Percentiles rank a stretch among this genome's conserved stretches.
phyloP scores from a whole-genome alignment of 306 rosid species.

The cucumber (Cucumis sativus) region DNA sequence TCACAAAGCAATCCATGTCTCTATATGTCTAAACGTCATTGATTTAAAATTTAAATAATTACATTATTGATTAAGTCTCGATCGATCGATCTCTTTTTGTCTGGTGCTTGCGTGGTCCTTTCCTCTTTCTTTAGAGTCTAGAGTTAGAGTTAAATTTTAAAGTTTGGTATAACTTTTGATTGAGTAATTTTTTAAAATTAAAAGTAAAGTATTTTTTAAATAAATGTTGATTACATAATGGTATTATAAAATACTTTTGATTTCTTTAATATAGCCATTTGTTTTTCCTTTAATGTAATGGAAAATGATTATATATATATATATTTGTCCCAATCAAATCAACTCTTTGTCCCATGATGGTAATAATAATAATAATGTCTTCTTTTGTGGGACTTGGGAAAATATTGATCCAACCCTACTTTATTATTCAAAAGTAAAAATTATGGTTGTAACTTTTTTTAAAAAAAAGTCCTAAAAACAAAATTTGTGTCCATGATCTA shows the following conservation, averaged over 20 bases:
- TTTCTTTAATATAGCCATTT: too few species aligned
- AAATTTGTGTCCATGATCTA: too few species aligned
- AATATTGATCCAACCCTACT: not conserved
- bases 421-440: not conserved
- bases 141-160: not conserved
- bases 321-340: not conserved
- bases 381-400: not conserved
- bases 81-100: not conserved
- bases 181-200: not conserved
- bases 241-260: not conserved
- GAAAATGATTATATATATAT: not conserved
- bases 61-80: not conserved
- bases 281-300: too few species aligned
- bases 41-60: not conserved
- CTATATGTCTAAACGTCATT: not conserved
- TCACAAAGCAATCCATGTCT: not conserved
- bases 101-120: not conserved
- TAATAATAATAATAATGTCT: not conserved
- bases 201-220: not conserved
- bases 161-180: slow-evolving; percentile 3
- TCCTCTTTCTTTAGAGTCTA: not conserved
- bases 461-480: too few species aligned
- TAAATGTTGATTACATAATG: not conserved
- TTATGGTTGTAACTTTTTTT: not conserved
- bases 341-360: not conserved